Percentiles rank a stretch among this genome's conserved stretches.
These are phyloP conservation scores for Fragosphaeria purpurea DNA, from an alignment of 2,329 filamentous ascomycete genomes.

Conservation along the genomic window DNA sequence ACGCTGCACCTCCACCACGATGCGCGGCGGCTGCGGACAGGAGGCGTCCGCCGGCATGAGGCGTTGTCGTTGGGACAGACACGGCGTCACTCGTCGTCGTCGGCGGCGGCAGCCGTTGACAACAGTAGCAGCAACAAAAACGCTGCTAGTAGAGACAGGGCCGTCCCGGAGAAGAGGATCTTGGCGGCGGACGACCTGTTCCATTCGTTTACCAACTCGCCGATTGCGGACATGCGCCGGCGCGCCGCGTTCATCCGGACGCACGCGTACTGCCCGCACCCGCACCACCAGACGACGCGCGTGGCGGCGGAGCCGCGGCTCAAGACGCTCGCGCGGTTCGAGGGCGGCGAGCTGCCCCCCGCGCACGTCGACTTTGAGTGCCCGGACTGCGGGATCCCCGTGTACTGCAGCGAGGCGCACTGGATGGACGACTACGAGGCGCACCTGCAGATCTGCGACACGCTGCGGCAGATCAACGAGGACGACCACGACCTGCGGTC, in stretches of 20 bases:
- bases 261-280: constrained; percentile 89
- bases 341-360: constrained; percentile 46
- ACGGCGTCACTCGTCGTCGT: constrained; percentile 6
- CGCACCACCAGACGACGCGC: constrained; percentile 66
- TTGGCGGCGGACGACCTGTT: constrained; percentile 76
- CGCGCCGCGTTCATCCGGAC: constrained; percentile 86
- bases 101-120: constrained; percentile 13
- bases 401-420: constrained; percentile 89
- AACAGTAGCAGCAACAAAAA: not conserved
- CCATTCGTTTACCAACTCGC: constrained; percentile 82
- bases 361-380: constrained; percentile 89
- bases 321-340: constrained; percentile 19
- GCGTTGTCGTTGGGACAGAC: not conserved
- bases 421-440: constrained; percentile 94
- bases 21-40: not conserved
- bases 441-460: constrained; percentile 87
- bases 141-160: not conserved
- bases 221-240: constrained; percentile 75
- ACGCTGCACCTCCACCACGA: not conserved
- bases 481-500: constrained; percentile 93
- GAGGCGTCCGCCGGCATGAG: too few species aligned
- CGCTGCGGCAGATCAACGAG: constrained; percentile 86
- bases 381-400: constrained; percentile 86
- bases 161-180: constrained; percentile 12
- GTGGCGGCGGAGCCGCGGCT: constrained; percentile 27